Conservation (phyloP, 2,329 filamentous ascomycete genomes). For the Lasiodiplodia sp. region DNA sequence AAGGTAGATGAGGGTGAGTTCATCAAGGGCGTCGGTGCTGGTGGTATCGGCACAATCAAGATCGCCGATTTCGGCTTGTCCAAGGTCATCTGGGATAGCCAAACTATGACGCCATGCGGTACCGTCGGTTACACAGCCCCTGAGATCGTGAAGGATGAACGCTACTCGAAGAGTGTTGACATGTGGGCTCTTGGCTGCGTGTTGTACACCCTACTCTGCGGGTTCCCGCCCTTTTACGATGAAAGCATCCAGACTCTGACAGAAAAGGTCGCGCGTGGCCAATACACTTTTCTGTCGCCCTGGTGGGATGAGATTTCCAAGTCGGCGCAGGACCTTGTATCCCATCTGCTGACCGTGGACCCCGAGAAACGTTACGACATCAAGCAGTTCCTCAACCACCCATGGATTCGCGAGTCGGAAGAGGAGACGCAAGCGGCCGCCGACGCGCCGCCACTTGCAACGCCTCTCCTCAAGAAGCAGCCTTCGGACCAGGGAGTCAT, state of each 20-base stretch:
- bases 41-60: slow-evolving; percentile 94
- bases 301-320: slow-evolving; percentile 99
- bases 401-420: slow-evolving; percentile 81
- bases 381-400: slow-evolving; percentile 89
- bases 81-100: slow-evolving; percentile 97
- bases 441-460: slow-evolving; percentile 76
- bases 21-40: slow-evolving; percentile 77
- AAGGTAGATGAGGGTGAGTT: slow-evolving; percentile 98
- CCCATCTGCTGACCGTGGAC: slow-evolving; percentile 91
- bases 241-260: slow-evolving; percentile 97
- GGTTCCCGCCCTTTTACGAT: slow-evolving; percentile 98
- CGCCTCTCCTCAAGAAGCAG: slow-evolving; percentile 67
- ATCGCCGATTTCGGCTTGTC: slow-evolving; percentile 97
- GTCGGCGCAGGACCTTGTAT: slow-evolving; percentile 90
- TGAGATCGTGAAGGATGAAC: slow-evolving; percentile 98
- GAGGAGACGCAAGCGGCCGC: slow-evolving; percentile 71
- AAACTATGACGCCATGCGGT: slow-evolving; percentile 99
- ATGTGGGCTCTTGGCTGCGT: slow-evolving; percentile 99
- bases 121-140: slow-evolving; percentile 98
- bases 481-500: slow-evolving; percentile 36
- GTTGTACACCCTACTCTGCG: slow-evolving; percentile 93
- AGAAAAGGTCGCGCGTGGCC: slow-evolving; percentile 94
- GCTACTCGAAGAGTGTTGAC: slow-evolving; percentile 97
- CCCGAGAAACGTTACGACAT: slow-evolving; percentile 96
- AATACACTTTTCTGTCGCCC: slow-evolving; percentile 96